Evolutionary conservation across 768 basidiomycete genomes (phyloP).

Genomic region (Boletus coccyginus): DNA sequence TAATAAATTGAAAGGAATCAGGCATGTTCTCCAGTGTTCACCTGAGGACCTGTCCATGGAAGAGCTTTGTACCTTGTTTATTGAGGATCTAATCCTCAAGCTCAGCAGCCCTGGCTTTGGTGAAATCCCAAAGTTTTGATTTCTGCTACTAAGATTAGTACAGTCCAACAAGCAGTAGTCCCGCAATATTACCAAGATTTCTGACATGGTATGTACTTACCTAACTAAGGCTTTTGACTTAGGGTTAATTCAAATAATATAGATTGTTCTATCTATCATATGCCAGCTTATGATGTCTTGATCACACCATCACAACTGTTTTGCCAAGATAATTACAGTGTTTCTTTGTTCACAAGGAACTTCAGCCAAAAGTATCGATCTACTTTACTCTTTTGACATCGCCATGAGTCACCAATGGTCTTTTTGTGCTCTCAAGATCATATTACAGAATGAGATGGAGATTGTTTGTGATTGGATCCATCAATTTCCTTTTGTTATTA

Average conservation of each 20-base stretch:
- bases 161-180: too few relatives aligned
- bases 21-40: neutral
- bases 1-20: neutral
- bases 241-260: too few relatives aligned
- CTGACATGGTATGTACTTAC: too few relatives aligned
- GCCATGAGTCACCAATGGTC: neutral
- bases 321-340: neutral
- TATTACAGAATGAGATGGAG: too few relatives aligned
- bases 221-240: too few relatives aligned
- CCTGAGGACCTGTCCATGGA: neutral
- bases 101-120: neutral
- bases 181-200: too few relatives aligned
- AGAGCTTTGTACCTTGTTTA: neutral
- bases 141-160: neutral
- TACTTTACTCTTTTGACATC: neutral
- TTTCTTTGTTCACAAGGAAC: neutral
- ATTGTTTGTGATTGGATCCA: too few relatives aligned
- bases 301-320: neutral
- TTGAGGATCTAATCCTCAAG: neutral
- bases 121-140: neutral
- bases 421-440: too few relatives aligned
- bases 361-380: neutral
- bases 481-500: too few relatives aligned
- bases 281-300: neutral
- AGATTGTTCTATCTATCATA: neutral